These are phyloP conservation scores for Dacryopinax spathularia DNA, from an alignment of 768 basidiomycete genomes.

Conservation along the genomic window DNA sequence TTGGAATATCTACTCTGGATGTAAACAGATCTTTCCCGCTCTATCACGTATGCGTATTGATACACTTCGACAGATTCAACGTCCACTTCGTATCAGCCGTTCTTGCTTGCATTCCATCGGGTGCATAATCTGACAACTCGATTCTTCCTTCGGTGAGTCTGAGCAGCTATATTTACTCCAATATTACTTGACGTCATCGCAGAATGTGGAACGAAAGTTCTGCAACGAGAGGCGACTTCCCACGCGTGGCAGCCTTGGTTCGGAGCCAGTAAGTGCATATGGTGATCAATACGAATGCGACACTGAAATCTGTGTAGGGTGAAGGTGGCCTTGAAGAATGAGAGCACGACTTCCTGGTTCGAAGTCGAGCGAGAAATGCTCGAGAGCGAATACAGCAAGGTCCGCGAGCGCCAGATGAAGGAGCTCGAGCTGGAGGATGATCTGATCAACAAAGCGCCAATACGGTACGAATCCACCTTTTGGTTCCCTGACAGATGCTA, in stretches of 20 bases:
- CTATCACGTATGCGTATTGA: constrained; percentile 5
- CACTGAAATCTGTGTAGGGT: constrained; percentile 34
- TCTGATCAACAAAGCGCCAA: constrained; percentile 66
- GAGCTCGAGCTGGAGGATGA: constrained; percentile 83
- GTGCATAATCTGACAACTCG: constrained; percentile 68
- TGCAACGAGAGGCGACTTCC: constrained; percentile 60
- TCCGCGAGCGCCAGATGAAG: constrained; percentile 78
- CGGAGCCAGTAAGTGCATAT: constrained; percentile 59
- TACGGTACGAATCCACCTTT: constrained; percentile 42
- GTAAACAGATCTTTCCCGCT: constrained; percentile 30
- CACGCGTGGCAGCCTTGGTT: constrained; percentile 59
- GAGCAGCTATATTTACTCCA: not conserved
- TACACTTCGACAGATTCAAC: constrained; percentile 47
- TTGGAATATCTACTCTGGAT: constrained; percentile 76
- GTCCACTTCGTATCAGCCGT: constrained; percentile 68
- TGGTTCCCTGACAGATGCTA: not conserved
- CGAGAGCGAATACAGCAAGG: constrained; percentile 70
- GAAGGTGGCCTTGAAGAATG: constrained; percentile 58
- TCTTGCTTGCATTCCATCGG: constrained; percentile 71
- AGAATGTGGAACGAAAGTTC: constrained; percentile 80
- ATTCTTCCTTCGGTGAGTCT: constrained; percentile 55
- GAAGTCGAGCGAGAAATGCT: constrained; percentile 69
- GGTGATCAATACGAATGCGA: constrained; percentile 1
- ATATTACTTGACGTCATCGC: not conserved
- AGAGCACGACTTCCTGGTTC: constrained; percentile 66